Conservation (phyloP, 2,329 filamentous ascomycete genomes). For the Xylaria sp. region DNA sequence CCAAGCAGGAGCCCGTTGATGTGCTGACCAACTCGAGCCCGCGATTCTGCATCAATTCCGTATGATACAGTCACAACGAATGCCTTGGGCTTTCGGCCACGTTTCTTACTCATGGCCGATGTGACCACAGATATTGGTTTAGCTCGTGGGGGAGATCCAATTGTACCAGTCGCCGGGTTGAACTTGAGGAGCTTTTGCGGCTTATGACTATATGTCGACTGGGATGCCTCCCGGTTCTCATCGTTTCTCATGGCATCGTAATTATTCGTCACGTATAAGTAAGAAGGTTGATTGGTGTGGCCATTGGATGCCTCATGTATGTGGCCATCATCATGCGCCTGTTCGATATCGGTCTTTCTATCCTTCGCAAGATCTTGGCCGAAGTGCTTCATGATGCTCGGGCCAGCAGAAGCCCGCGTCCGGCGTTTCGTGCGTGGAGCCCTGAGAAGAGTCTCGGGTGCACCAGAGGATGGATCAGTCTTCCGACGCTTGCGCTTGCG, state of each 20-base stretch:
- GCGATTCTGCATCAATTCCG: slow-evolving; percentile 58
- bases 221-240: slow-evolving; percentile 9
- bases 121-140: slow-evolving; percentile 48
- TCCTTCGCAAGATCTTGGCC: slow-evolving; percentile 23
- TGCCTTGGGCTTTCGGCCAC: slow-evolving; percentile 52
- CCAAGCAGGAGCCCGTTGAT: slow-evolving; percentile 71
- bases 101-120: slow-evolving; percentile 43
- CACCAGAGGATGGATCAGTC: slow-evolving; percentile 48
- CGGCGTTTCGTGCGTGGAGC: slow-evolving; percentile 34
- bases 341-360: not conserved
- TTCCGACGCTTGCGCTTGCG: slow-evolving; percentile 57
- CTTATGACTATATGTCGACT: slow-evolving; percentile 44
- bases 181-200: slow-evolving; percentile 64
- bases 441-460: slow-evolving; percentile 27
- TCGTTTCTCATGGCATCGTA: not conserved
- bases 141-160: slow-evolving; percentile 68
- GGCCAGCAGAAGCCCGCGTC: slow-evolving; percentile 32
- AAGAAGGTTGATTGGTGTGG: not conserved
- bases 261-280: not conserved
- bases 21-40: slow-evolving; percentile 63
- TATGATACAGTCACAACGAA: slow-evolving; percentile 69
- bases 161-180: slow-evolving; percentile 69
- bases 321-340: slow-evolving; percentile 14
- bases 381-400: slow-evolving; percentile 39
- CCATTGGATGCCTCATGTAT: slow-evolving; percentile 7